A percentile compares a stretch with the other conserved stretches of the same genome.
phyloP scores from a whole-genome alignment of 2,329 filamentous ascomycete genomes.

The Calonectria ilicicola region DNA sequence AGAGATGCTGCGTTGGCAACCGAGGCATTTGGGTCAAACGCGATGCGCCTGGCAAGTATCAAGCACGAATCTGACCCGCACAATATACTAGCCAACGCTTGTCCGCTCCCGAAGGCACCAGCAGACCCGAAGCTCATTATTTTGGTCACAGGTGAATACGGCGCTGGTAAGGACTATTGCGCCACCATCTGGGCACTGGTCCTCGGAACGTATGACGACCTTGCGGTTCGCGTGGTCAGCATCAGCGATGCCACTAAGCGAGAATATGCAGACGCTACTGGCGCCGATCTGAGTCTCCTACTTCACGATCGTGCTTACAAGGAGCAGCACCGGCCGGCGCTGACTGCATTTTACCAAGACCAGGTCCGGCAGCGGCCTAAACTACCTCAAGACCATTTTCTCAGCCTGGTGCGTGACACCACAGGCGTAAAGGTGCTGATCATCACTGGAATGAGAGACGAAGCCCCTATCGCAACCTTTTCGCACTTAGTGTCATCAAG shows the following conservation, averaged over 20 bases:
- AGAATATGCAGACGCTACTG: constrained; percentile 64
- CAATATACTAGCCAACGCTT: constrained; percentile 66
- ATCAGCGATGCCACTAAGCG: constrained; percentile 70
- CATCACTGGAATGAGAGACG: constrained; percentile 73
- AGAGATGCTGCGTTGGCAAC: constrained; percentile 64
- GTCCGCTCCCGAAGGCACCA: constrained; percentile 59
- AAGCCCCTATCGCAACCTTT: constrained; percentile 65
- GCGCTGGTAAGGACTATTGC: constrained; percentile 72
- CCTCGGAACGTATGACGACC: no score
- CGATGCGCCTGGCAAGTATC: constrained; percentile 59
- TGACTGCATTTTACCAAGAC: constrained; percentile 64
- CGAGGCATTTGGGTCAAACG: constrained; percentile 69
- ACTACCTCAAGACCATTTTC: constrained; percentile 64
- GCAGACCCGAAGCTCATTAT: constrained; percentile 61
- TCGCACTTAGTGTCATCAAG: constrained; percentile 66
- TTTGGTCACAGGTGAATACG: constrained; percentile 66
- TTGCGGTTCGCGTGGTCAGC: constrained; percentile 55
- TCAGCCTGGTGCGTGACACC: constrained; percentile 55
- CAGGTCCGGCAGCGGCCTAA: constrained; percentile 57
- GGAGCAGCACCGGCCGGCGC: constrained; percentile 65
- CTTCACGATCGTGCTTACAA: constrained; percentile 69
- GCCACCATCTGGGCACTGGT: constrained; percentile 63
- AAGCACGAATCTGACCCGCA: constrained; percentile 62
- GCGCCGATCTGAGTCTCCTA: constrained; percentile 61
- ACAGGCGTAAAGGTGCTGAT: constrained; percentile 65